A percentile compares a stretch with the other conserved stretches of the same genome.
phyloP scores from a whole-genome alignment of 148 eudicot genomes.

The Cornus controversa region DNA sequence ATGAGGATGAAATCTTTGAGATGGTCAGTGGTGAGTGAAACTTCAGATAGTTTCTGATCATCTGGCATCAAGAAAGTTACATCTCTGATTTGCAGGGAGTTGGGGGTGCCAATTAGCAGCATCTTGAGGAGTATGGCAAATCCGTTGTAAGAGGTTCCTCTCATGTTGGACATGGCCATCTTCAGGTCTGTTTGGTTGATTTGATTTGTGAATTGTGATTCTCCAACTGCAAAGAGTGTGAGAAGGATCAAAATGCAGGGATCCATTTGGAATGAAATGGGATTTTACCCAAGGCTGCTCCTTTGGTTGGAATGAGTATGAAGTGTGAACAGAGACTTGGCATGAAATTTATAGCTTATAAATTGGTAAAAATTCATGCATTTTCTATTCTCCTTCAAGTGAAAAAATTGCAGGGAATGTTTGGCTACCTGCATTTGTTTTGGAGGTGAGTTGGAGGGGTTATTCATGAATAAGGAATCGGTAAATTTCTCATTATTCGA shows the following conservation, averaged over 20 bases:
- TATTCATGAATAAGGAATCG: not conserved
- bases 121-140: constrained; percentile 11
- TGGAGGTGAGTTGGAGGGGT: not conserved
- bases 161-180: not conserved
- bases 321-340: not conserved
- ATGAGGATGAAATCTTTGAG: not conserved
- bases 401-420: not conserved
- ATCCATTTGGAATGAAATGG: not conserved
- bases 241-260: not conserved
- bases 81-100: not conserved
- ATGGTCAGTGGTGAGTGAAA: not conserved
- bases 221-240: constrained; percentile 4
- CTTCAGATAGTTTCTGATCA: not conserved
- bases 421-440: not conserved
- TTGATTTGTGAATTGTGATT: constrained; percentile 2
- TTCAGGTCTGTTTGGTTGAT: constrained; percentile 9
- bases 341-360: not conserved
- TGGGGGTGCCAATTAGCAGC: not conserved
- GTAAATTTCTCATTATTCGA: no score
- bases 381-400: not conserved
- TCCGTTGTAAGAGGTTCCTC: constrained; percentile 4
- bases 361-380: not conserved
- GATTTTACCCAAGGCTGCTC: not conserved
- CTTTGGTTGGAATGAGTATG: not conserved
- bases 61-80: constrained; percentile 4